Base-by-base conservation (phyloP, 2,329 filamentous ascomycete genomes). In the Claviceps arundinis region DNA sequence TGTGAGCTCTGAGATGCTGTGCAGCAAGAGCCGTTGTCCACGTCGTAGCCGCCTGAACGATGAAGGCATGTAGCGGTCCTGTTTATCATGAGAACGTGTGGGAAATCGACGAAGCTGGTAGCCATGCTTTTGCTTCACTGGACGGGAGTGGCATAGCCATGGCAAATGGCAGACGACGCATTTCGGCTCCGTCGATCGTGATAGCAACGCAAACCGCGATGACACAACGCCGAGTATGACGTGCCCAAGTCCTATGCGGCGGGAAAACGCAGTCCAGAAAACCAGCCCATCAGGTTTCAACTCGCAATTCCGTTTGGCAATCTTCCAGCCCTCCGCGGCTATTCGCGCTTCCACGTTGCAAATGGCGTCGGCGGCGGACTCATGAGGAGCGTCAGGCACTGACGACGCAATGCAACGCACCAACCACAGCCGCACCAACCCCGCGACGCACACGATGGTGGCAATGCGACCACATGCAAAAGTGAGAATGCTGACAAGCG, bases 311-410 rank as follows among this genome's bases (percentile, higher is more conserved):
- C 8, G 7, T 30, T 30, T 30, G 26, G 26, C 8, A 30, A 30
- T 30, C 26, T 30, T 30, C 26, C 30, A 34, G 30, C 30, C 30
- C 30, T 11, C 30, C 30, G 30, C 9, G 30, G 30, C 30, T 11
- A 34, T 11, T 4, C 19, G 37, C 9, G 24, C n/a, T 30, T 17
- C 19, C 37, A 16, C 11, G 53, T 51, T 52, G 43, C 54, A 55
- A 52, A 50, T 51, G 56, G 57, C 53, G 55, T 53, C 37, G 37
- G 22, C 48, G 49, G 57, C 16, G 34, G 50, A 54, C 55, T 57
- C 58, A 56, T 54, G 52, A 53, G 46, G 50, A 19, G 54, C 51
- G 54, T 53, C 47, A 46, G 50, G 52, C 51, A 51, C 49, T 50
- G 51, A 41, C 45, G 48, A 53, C 17, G 40, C 47, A 49, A 41